Base-by-base conservation (phyloP, 2,329 filamentous ascomycete species). In the Colletotrichum gloeosporioides region DNA sequence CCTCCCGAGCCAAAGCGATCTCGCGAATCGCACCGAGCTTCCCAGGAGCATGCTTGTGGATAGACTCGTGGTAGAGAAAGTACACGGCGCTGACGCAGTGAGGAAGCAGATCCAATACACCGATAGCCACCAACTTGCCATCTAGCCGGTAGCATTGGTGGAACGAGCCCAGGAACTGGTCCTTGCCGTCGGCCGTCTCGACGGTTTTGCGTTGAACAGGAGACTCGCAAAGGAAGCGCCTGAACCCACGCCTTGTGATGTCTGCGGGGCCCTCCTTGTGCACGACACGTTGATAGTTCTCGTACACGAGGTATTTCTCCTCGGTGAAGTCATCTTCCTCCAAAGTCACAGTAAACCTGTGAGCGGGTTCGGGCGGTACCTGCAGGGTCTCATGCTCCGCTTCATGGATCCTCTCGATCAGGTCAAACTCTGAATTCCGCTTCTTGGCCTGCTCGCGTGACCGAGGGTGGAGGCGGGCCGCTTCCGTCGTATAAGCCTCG, bases 101-200 rank as follows among this genome's bases (percentile, higher is more conserved):
- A 0, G 95, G 95, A 2, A 97, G 87, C 10, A 97, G 87, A 81
- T 97, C 95, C 7, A 97, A 86, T 2, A 97, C 93, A 0, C 93
- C 93, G 78, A 97, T 90, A 3, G 95, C 95, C 29, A 96, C 91
- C 16, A 97, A 87, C 66, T 91, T 89, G 27, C 94, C 95, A 80
- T 97, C 94, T 4, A 97, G 87, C 34, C 95, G 90, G 82, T 96
- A 96, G 85, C 94, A 96, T 82, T 96, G 95, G 80, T 97, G 95
- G 80, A 92, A 96, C 3, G 94, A 95, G 18, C 95, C 95, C 0
- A 96, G 85, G 57, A 85, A 86, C 61, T 89, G 88, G 75, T 89
- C 87, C 22, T 86, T 86, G 31, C 91, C 91, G 72, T 92, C 87
- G 2, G 86, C 77, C 3, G 83, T 82, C 22, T 83, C 82, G 44